Evolutionary conservation across 1,139 yeast species (phyloP).

Genomic region (Candida anutae): DNA sequence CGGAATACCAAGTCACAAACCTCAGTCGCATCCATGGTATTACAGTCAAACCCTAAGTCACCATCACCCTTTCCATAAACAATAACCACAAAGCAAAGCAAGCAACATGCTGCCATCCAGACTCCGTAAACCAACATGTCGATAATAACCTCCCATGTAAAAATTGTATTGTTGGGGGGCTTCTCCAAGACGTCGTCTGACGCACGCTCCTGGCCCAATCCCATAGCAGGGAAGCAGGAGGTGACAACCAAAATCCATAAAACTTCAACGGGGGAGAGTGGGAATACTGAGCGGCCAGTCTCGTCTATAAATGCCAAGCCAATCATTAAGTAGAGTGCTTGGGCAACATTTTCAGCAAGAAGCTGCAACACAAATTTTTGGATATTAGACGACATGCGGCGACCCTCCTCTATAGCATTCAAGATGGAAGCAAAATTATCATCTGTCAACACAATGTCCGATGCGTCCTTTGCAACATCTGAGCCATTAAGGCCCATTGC

Average conservation of each 20-base stretch:
- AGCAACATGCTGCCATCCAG: constrained; percentile 29
- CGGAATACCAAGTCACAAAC: constrained; percentile 17
- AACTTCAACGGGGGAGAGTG: constrained; percentile 29
- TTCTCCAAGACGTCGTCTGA: constrained; percentile 21
- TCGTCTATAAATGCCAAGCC: constrained; percentile 28
- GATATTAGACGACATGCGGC: constrained; percentile 40
- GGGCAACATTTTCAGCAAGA: constrained; percentile 44
- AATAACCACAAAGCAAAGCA: constrained; percentile 22
- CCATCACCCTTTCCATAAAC: constrained; percentile 27
- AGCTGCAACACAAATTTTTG: constrained; percentile 42
- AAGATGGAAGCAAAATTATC: constrained; percentile 47
- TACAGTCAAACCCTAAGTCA: constrained; percentile 22
- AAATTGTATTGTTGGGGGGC: constrained; percentile 23
- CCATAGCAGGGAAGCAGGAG: constrained; percentile 35
- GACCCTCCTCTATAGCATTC: constrained; percentile 44
- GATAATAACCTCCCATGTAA: constrained; percentile 24
- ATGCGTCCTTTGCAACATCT: constrained; percentile 53
- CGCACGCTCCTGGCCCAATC: constrained; percentile 29
- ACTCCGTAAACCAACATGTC: constrained; percentile 29
- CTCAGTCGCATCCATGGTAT: constrained; percentile 9
- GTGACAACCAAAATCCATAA: constrained; percentile 32
- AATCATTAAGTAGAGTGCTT: constrained; percentile 32
- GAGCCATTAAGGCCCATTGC: constrained; percentile 42
- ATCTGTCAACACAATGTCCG: constrained; percentile 47
- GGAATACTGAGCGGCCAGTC: constrained; percentile 26